Conservation (phyloP, 106 monocot species). For the Phalaenopsis aphrodite region DNA sequence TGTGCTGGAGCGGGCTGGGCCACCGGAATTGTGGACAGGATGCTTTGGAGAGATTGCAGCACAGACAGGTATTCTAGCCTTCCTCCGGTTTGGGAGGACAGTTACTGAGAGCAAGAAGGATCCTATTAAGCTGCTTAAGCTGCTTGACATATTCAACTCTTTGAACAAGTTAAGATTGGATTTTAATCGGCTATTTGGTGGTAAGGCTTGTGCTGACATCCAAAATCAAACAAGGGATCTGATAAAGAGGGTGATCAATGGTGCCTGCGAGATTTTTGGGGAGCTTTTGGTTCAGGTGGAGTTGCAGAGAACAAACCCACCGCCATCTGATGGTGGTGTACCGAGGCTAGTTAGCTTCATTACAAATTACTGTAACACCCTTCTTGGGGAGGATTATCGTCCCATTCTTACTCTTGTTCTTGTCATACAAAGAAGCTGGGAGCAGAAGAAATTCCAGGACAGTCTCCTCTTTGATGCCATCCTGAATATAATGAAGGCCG, state of each 20-base stretch:
- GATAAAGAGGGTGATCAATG: conserved; percentile 68
- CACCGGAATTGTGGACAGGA: conserved; percentile 25
- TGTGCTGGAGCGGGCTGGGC: conserved; percentile 39
- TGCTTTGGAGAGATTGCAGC: conserved; percentile 79
- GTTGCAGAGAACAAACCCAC: conserved; percentile 48
- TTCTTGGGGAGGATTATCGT: conserved; percentile 63
- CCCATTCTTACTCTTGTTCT: conserved; percentile 64
- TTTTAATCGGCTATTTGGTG: conserved; percentile 78
- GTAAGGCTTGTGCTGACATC: conserved; percentile 63
- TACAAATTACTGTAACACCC: conserved; percentile 66
- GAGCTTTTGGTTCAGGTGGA: conserved; percentile 86
- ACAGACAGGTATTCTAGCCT: conserved; percentile 56
- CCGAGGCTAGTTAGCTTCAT: conserved; percentile 73
- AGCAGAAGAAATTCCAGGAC: conserved; percentile 57
- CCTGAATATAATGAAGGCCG: conserved; percentile 53
- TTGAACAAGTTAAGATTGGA: conserved; percentile 69
- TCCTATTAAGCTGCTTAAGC: conserved; percentile 83
- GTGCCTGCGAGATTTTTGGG: conserved; percentile 89
- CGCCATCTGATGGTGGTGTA: conserved; percentile 59
- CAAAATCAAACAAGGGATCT: conserved; percentile 75
- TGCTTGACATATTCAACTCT: conserved; percentile 72
- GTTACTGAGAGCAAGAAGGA: conserved; percentile 79
- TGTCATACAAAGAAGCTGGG: conserved; percentile 69
- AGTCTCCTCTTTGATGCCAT: conserved; percentile 54
- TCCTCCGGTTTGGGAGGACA: conserved; percentile 57